phyloP scores from a whole-genome alignment of 2,329 filamentous ascomycete genomes.

The Cercospora sesami region DNA sequence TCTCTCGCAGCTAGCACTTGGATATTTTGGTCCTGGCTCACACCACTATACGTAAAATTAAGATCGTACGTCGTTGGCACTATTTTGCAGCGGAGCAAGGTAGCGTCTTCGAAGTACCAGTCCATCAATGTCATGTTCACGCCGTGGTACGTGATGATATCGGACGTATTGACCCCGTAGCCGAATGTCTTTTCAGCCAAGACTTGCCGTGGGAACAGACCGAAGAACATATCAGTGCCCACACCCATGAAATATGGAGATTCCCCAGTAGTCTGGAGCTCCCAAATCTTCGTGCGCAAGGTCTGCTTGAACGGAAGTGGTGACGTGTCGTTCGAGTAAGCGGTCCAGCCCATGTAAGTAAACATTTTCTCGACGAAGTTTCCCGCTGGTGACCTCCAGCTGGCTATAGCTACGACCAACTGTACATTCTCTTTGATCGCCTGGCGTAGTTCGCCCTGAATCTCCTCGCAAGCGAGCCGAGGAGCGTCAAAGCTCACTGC shows the following conservation, averaged over 20 bases:
- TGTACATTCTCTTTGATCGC: conserved; percentile 11
- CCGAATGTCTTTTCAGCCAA: not conserved
- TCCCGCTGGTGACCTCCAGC: not conserved
- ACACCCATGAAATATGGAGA: not conserved
- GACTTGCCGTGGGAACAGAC: conserved; percentile 1
- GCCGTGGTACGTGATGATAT: not conserved
- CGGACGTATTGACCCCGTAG: not conserved
- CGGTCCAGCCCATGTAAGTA: conserved; percentile 17
- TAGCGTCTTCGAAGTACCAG: conserved; percentile 16
- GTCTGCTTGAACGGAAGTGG: not conserved
- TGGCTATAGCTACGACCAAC: not conserved
- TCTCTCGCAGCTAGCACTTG: not conserved
- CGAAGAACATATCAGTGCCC: conserved; percentile 5
- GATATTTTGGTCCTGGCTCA: conserved; percentile 14
- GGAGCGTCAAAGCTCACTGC: conserved; percentile 4
- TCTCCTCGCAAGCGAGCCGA: conserved; percentile 13
- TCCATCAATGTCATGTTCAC: conserved; percentile 7
- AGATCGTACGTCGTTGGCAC: conserved; percentile 7
- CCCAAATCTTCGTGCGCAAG: not conserved
- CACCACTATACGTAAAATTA: conserved; percentile 11
- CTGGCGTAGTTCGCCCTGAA: not conserved
- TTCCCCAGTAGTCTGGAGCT: not conserved
- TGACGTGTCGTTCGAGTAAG: not conserved
- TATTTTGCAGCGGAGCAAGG: conserved; percentile 9
- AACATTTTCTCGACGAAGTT: conserved; percentile 12